These are phyloP conservation scores for Mucuna pruriens DNA, from an alignment of 306 rosid species.

Conservation along the genomic window DNA sequence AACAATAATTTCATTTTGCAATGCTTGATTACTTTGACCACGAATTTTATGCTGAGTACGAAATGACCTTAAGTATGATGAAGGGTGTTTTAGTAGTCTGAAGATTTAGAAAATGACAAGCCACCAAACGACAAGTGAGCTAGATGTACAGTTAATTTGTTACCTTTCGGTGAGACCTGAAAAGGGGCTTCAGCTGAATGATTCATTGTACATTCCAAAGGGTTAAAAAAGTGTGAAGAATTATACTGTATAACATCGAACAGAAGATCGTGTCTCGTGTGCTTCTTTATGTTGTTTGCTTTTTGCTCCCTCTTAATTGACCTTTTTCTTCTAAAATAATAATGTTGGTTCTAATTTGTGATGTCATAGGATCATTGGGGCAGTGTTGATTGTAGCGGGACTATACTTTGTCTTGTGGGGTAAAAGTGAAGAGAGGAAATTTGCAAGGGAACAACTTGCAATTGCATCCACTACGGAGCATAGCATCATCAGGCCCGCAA, in stretches of 20 bases:
- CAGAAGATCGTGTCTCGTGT: constrained; percentile 41
- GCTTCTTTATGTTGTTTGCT: not conserved
- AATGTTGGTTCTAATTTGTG: constrained; percentile 22
- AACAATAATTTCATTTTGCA: not conserved
- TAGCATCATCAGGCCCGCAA: constrained; percentile 57
- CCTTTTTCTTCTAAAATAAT: not conserved
- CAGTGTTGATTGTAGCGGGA: constrained; percentile 80
- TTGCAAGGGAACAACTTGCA: constrained; percentile 61
- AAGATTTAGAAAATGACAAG: constrained; percentile 22
- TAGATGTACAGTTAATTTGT: constrained; percentile 3
- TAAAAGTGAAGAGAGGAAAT: constrained; percentile 81
- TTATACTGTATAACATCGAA: not conserved
- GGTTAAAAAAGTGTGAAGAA: constrained; percentile 17
- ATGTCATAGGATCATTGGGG: constrained; percentile 81
- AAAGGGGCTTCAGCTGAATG: constrained; percentile 28
- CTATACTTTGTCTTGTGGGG: constrained; percentile 97
- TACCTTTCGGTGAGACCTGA: constrained; percentile 43
- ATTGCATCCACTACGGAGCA: constrained; percentile 64
- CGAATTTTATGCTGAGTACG: not conserved
- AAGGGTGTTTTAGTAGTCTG: not conserved
- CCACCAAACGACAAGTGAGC: constrained; percentile 21
- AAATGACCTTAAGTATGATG: constrained; percentile 28
- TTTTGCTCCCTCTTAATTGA: constrained; percentile 6
- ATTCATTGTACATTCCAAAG: constrained; percentile 31
- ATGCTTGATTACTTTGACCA: constrained; percentile 20